These are phyloP conservation scores for Psilocybe cubensis DNA, from an alignment of 768 basidiomycete species.

Conservation along the genomic window DNA sequence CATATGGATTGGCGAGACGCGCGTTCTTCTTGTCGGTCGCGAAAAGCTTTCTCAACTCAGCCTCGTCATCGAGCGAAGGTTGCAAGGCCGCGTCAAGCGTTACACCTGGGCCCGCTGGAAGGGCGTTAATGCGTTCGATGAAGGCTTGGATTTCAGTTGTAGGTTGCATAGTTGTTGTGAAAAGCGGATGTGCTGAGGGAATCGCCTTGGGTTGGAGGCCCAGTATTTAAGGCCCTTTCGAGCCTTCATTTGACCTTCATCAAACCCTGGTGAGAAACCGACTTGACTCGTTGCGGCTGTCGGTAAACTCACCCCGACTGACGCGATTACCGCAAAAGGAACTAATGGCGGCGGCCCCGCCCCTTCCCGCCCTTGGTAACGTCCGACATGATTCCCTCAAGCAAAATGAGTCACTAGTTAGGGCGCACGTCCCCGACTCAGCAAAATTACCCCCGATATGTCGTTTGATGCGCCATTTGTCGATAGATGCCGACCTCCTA, in stretches of 20 bases:
- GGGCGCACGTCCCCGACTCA: too few species aligned
- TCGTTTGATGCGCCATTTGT: too few species aligned
- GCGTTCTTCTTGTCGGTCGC: conserved; percentile 52
- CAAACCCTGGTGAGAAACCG: background rate
- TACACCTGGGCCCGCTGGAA: conserved; percentile 27
- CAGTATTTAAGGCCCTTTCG: background rate
- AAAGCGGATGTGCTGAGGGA: background rate
- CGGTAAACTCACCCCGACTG: background rate
- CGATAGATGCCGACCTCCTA: too few species aligned
- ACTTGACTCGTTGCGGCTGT: background rate
- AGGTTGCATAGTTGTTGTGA: conserved; percentile 20
- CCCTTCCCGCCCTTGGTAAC: background rate
- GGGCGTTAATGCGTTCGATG: conserved; percentile 23
- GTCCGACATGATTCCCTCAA: background rate
- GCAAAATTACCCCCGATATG: too few species aligned
- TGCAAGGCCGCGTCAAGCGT: conserved; percentile 48
- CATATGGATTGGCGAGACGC: conserved; percentile 50
- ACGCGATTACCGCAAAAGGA: background rate
- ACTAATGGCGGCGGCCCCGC: background rate
- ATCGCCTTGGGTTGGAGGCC: background rate
- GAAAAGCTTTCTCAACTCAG: conserved; percentile 56
- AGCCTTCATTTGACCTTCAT: background rate
- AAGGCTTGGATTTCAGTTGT: conserved; percentile 26
- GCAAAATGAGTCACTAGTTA: background rate
- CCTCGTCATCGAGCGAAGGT: conserved; percentile 61